Evolutionary conservation across 2,329 filamentous ascomycete species (phyloP).

Genomic region (Lasiodiplodia theobromae): DNA sequence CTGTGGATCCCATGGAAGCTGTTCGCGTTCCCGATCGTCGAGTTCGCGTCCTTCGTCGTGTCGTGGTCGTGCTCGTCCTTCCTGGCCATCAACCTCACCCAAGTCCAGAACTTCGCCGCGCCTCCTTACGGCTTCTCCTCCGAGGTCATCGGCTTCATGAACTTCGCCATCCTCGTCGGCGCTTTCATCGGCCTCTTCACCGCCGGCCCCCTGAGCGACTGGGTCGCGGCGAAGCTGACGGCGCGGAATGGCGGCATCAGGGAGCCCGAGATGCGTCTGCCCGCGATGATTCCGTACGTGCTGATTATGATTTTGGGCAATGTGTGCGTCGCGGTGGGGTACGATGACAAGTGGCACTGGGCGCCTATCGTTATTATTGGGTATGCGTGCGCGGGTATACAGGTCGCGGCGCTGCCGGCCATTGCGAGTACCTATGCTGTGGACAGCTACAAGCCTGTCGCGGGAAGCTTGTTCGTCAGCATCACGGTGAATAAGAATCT

Average conservation of each 20-base stretch:
- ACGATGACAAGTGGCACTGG: constrained; percentile 62
- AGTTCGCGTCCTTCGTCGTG: constrained; percentile 68
- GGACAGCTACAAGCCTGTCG: constrained; percentile 69
- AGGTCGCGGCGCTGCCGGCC: constrained; percentile 66
- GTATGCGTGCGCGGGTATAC: constrained; percentile 64
- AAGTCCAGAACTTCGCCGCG: constrained; percentile 60
- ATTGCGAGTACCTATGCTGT: constrained; percentile 67
- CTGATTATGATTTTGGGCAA: constrained; percentile 65
- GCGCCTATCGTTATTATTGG: constrained; percentile 65
- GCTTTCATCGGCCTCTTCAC: constrained; percentile 62
- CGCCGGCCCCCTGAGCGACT: constrained; percentile 64
- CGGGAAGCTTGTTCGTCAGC: constrained; percentile 65
- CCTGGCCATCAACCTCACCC: constrained; percentile 68
- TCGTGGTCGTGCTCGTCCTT: constrained; percentile 66
- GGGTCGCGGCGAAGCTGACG: constrained; percentile 63
- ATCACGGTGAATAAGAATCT: constrained; percentile 71
- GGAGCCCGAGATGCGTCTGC: constrained; percentile 66
- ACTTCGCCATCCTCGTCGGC: constrained; percentile 64
- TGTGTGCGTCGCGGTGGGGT: constrained; percentile 62
- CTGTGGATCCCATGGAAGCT: constrained; percentile 70
- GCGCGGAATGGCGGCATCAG: constrained; percentile 61
- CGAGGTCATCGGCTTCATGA: constrained; percentile 61
- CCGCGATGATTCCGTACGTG: constrained; percentile 64
- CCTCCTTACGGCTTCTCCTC: constrained; percentile 63
- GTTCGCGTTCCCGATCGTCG: constrained; percentile 67